Evolutionary conservation across 805 yeast genomes (phyloP).

Genomic region (Cyberlindnera sargentensis): DNA sequence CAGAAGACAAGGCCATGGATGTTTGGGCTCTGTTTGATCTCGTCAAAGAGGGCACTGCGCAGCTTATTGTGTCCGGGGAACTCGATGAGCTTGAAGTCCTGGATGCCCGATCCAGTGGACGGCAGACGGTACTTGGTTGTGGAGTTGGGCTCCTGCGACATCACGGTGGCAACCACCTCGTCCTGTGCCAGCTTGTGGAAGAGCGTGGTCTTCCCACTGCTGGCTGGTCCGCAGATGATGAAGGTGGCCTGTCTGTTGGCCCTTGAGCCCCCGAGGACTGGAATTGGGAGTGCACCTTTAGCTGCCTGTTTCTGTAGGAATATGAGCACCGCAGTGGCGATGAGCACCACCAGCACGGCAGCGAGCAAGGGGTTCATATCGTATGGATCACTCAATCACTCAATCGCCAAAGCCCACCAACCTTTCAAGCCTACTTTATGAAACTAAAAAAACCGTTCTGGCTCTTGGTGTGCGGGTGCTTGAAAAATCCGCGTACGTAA

Average conservation of each 20-base stretch:
- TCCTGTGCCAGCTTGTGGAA: slow-evolving; percentile 31
- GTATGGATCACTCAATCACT: neutral
- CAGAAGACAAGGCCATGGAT: slow-evolving; percentile 67
- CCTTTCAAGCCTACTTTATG: no score
- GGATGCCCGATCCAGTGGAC: slow-evolving; percentile 24
- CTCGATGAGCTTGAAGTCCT: slow-evolving; percentile 53
- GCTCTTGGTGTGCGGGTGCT: no score
- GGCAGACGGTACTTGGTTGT: slow-evolving; percentile 34
- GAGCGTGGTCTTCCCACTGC: slow-evolving; percentile 61
- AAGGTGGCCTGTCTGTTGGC: slow-evolving; percentile 42
- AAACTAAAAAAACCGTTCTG: no score
- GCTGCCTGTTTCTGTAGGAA: neutral
- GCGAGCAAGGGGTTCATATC: neutral
- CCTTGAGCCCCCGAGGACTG: neutral
- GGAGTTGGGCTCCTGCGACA: slow-evolving; percentile 43
- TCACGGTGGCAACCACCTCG: slow-evolving; percentile 33
- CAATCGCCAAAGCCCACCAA: no score
- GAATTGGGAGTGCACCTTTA: neutral
- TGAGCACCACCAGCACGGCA: neutral
- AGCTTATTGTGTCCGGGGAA: slow-evolving; percentile 87
- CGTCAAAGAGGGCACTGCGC: slow-evolving; percentile 44
- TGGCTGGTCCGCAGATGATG: slow-evolving; percentile 57
- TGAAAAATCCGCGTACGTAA: no score
- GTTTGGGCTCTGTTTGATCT: slow-evolving; percentile 35
- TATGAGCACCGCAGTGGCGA: neutral